A percentile compares a stretch with the other conserved stretches of the same genome.
These are phyloP conservation scores for Globisporangium abappressorium DNA, from an alignment of 352 stramenopile species.

Conservation along the genomic window DNA sequence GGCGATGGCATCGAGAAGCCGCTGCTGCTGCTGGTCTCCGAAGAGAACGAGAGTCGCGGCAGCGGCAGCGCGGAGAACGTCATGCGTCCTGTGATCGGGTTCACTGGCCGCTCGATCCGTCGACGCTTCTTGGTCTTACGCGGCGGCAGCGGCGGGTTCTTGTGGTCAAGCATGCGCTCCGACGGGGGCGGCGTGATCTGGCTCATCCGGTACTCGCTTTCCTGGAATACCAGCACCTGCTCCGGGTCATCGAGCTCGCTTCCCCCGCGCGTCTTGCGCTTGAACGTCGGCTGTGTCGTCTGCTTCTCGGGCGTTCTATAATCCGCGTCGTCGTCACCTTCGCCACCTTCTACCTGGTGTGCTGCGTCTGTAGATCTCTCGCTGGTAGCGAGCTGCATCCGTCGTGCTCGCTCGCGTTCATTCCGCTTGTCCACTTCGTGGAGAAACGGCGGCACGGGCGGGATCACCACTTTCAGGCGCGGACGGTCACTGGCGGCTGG, in stretches of 20 bases:
- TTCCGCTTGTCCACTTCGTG: constrained; percentile 19
- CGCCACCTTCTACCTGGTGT: not conserved
- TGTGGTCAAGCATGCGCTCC: constrained; percentile 58
- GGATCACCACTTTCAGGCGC: constrained; percentile 17
- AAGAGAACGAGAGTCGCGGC: constrained; percentile 16
- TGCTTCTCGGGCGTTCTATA: constrained; percentile 20
- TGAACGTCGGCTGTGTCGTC: constrained; percentile 5
- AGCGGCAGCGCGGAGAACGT: constrained; percentile 17
- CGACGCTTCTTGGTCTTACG: constrained; percentile 32
- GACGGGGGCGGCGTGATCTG: constrained; percentile 68
- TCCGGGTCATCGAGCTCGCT: constrained; percentile 11
- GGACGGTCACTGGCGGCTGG: not conserved
- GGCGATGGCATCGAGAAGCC: constrained; percentile 21
- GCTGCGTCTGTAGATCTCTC: not conserved
- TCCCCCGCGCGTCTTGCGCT: constrained; percentile 12
- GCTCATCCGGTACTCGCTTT: constrained; percentile 29
- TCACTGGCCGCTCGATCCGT: constrained; percentile 18
- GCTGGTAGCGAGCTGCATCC: not conserved
- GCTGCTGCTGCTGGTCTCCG: constrained; percentile 13
- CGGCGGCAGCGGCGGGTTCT: constrained; percentile 62
- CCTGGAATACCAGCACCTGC: constrained; percentile 24
- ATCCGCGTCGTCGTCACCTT: constrained; percentile 7
- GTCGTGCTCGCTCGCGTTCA: constrained; percentile 6
- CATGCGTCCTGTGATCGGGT: constrained; percentile 16
- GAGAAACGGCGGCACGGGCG: constrained; percentile 20